phyloP scores from a whole-genome alignment of 805 yeast species.

The Pichia nanzhaoensis region DNA sequence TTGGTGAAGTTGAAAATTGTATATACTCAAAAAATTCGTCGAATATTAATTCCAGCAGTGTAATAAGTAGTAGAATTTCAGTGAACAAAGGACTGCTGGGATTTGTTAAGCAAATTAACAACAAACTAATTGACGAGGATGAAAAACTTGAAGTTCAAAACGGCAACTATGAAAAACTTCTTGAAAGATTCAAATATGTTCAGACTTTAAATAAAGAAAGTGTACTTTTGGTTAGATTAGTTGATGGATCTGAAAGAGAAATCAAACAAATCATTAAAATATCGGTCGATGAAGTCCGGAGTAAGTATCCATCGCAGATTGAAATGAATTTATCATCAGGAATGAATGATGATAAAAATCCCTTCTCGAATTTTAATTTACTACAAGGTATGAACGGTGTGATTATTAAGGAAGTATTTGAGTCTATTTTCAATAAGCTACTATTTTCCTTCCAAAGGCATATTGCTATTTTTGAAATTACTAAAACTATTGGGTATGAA shows the following conservation, averaged over 20 bases:
- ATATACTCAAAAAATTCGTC: conserved; percentile 20
- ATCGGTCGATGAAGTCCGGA: conserved; percentile 57
- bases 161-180: conserved; percentile 19
- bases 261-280: conserved; percentile 55
- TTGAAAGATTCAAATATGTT: conserved; percentile 17
- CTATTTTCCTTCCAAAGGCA: conserved; percentile 64
- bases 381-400: conserved; percentile 36
- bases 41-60: neutral
- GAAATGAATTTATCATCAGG: conserved; percentile 18
- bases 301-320: conserved; percentile 37
- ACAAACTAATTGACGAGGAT: conserved; percentile 4
- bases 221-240: conserved; percentile 47
- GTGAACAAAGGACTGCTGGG: conserved; percentile 10
- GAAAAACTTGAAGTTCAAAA: conserved; percentile 13
- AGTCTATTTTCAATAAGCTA: conserved; percentile 58
- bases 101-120: conserved; percentile 8
- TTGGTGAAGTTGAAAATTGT: conserved; percentile 74
- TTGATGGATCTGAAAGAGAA: conserved; percentile 53
- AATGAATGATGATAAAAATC: conserved; percentile 18
- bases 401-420: conserved; percentile 63
- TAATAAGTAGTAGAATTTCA: conserved; percentile 2
- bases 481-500: conserved; percentile 24
- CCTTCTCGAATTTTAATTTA: conserved; percentile 26
- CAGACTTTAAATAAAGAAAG: conserved; percentile 52
- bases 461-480: conserved; percentile 55